Percentiles rank a stretch among this genome's conserved stretches.
phyloP scores from a whole-genome alignment of 106 monocot genomes.

The Gastrodia elata region DNA sequence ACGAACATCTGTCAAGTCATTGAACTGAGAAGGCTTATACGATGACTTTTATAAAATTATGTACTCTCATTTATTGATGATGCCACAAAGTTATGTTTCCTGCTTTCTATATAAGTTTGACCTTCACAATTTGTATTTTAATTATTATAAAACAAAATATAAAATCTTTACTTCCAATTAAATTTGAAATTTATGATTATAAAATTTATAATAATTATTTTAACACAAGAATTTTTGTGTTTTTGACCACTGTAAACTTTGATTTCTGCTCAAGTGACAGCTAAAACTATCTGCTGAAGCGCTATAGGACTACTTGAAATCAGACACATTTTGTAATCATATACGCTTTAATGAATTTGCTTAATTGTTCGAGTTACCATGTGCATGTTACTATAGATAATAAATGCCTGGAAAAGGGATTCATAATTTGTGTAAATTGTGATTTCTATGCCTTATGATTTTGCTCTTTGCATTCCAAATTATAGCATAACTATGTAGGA shows the following conservation, averaged over 20 bases:
- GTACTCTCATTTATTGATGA: too few species aligned
- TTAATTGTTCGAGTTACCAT: not conserved
- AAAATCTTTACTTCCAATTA: not conserved
- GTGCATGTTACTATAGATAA: not conserved
- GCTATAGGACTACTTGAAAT: not conserved
- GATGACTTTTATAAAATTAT: too few species aligned
- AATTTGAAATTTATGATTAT: not conserved
- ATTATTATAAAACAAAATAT: too few species aligned
- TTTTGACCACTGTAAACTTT: not conserved
- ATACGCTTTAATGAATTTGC: not conserved
- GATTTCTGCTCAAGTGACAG: not conserved
- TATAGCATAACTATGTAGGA: not conserved
- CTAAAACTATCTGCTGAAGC: not conserved
- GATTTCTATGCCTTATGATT: not conserved
- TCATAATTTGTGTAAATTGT: not conserved
- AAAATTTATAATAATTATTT: not conserved
- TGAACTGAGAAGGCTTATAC: too few species aligned
- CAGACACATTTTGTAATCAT: not conserved
- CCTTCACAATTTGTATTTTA: too few species aligned
- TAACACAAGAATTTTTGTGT: not conserved
- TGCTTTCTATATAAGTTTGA: too few species aligned
- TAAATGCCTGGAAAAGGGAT: not conserved
- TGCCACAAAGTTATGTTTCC: too few species aligned
- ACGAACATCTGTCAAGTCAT: too few species aligned
- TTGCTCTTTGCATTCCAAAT: not conserved